phyloP scores from a whole-genome alignment of 495 filamentous ascomycete genomes.

The Aspergillus indologenus region DNA sequence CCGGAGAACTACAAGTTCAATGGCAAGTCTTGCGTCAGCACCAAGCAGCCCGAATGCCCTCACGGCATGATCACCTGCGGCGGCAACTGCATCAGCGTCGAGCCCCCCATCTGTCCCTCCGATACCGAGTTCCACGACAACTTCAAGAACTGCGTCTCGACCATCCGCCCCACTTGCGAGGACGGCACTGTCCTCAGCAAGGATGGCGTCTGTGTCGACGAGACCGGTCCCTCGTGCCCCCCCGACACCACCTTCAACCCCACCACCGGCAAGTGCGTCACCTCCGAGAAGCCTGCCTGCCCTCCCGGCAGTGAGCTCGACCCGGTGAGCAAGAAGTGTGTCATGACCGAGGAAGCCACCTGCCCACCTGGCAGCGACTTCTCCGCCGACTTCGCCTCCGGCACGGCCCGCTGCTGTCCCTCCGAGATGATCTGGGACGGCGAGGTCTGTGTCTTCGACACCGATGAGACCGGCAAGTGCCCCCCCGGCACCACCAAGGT shows the following conservation, averaged over 20 bases:
- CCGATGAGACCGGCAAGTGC: constrained; percentile 2
- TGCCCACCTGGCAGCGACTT: constrained; percentile 3
- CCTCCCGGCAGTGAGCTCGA: not conserved
- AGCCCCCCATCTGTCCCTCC: not conserved
- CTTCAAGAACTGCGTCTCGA: not conserved
- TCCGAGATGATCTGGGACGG: constrained; percentile 4
- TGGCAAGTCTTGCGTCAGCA: constrained; percentile 1
- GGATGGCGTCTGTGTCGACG: constrained; percentile 1
- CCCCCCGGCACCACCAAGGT: constrained; percentile 3
- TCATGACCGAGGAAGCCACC: not conserved
- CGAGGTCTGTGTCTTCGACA: not conserved
- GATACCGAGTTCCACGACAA: not conserved
- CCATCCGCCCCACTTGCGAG: not conserved
- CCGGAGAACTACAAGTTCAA: not conserved
- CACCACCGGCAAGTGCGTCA: not conserved
- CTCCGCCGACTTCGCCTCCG: not conserved
- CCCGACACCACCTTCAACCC: not conserved
- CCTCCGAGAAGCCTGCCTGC: not conserved
- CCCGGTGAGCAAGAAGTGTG: constrained; percentile 1
- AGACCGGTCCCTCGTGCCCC: not conserved
- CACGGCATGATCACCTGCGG: not conserved
- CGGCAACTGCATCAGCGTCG: not conserved
- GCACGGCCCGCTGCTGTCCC: constrained; percentile 9
- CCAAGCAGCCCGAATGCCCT: not conserved
- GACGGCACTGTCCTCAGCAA: not conserved